Conservation (phyloP, 441 rosid genomes). For the Erysimum pusillum region DNA sequence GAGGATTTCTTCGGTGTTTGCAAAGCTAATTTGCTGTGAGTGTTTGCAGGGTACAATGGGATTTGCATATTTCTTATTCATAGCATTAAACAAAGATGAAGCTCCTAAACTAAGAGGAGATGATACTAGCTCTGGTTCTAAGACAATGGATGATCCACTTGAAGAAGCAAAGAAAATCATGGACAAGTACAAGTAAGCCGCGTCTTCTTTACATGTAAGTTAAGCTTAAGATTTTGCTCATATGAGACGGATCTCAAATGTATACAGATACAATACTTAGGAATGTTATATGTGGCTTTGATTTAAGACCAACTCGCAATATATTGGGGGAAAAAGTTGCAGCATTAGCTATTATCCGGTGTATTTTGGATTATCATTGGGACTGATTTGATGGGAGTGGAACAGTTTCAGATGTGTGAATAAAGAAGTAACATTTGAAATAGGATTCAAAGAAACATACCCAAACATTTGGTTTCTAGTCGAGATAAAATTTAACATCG, state of each 20-base stretch:
- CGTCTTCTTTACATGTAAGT: background rate
- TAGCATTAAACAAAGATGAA: conserved; percentile 84
- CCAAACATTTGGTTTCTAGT: conserved; percentile 48
- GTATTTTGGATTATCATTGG: background rate
- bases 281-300: conserved; percentile 1
- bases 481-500: conserved; percentile 82
- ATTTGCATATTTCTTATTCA: conserved; percentile 78
- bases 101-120: conserved; percentile 51
- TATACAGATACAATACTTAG: conserved; percentile 26
- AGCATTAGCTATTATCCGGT: background rate
- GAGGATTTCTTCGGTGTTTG: background rate
- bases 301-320: conserved; percentile 10
- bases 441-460: background rate
- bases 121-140: conserved; percentile 47
- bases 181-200: conserved; percentile 77
- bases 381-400: background rate
- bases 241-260: conserved; percentile 16
- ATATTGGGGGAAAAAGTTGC: background rate
- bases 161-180: conserved; percentile 96
- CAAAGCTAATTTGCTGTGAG: conserved; percentile 14
- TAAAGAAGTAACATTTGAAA: background rate
- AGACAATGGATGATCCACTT: conserved; percentile 60
- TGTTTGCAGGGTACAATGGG: conserved; percentile 87
- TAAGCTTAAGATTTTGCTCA: conserved; percentile 30
- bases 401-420: conserved; percentile 6